Evolutionary conservation across 371 early-diverging fungal genomes (phyloP), one percentile per base, ranked within the genome.

Genomic region (Entomophthora muscae): DNA sequence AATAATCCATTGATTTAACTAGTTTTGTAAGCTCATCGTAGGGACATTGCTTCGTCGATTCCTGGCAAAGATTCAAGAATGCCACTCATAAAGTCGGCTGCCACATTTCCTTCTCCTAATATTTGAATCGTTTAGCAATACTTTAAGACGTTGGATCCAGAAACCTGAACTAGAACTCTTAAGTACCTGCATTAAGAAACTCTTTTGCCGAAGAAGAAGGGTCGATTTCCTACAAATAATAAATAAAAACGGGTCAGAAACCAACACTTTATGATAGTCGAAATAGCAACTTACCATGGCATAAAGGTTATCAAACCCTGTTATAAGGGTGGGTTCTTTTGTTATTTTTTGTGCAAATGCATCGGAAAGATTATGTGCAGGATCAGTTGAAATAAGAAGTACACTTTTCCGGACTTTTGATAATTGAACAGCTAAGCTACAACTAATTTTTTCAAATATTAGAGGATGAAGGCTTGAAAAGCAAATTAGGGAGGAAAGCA

Each of bases 191-290:
- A 64, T 92, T 92, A 67, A 95, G 77, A 95, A 98, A 93, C 70
- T 96, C 98, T 75, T 95, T 91, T 66, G 95, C 90, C 66, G 88
- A 87, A 27, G 91, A 90, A 32, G 87, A 88, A 26, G 98, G 98
- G 72, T 98, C 98, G 70, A 98, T 98, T 90, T 98, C 98, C 88
- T 87, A n/a, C n/a, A n/a, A n/a, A n/a, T n/a, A n/a, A n/a, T n/a
- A n/a, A n/a, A n/a, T 69, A 23, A 21, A 32, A 63, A 31, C 13
- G 13, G 31, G 27, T 22, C 63, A n/a, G 51, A 1, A 10, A 21
- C 13, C 7, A 53, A 23, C 32, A 55, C 2, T 5, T 53, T 62
- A 64, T 64, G 26, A 52, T 24, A n/a, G n/a, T n/a, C n/a, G n/a
- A n/a, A n/a, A n/a, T n/a, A n/a, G n/a, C n/a, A 26, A 32, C 67